phyloP scores from a whole-genome alignment of 2,329 filamentous ascomycete genomes.

The Talaromyces atroroseus region DNA sequence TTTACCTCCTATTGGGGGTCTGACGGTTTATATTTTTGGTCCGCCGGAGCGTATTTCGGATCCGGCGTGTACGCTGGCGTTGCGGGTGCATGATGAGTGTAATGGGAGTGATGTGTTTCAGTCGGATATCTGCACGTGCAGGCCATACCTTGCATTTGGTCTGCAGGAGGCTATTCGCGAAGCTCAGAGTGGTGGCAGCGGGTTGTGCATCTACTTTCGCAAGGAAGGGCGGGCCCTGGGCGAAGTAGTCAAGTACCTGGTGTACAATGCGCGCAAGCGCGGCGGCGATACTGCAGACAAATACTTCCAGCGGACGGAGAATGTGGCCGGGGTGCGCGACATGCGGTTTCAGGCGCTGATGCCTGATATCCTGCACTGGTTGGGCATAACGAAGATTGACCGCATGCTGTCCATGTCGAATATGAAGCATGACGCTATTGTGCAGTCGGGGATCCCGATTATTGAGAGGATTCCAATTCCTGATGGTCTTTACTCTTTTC shows the following conservation, averaged over 20 bases:
- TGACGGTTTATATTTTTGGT: constrained; percentile 96
- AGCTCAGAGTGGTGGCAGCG: constrained; percentile 86
- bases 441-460: constrained; percentile 59
- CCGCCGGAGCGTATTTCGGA: constrained; percentile 92
- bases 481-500: constrained; percentile 44
- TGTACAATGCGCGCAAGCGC: constrained; percentile 51
- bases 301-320: constrained; percentile 96
- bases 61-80: constrained; percentile 68
- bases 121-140: constrained; percentile 93
- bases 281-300: constrained; percentile 35
- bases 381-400: constrained; percentile 97
- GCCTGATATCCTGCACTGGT: constrained; percentile 96
- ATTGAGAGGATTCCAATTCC: constrained; percentile 86
- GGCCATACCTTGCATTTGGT: constrained; percentile 88
- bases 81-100: constrained; percentile 83
- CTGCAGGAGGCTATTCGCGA: constrained; percentile 97
- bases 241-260: constrained; percentile 84
- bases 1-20: constrained; percentile 85
- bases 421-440: constrained; percentile 50
- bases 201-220: constrained; percentile 96
- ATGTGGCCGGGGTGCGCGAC: constrained; percentile 89
- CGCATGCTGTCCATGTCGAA: constrained; percentile 98
- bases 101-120: constrained; percentile 97
- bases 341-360: constrained; percentile 98
- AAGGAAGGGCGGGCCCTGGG: constrained; percentile 93